Conservation (phyloP, 768 basidiomycete species). For the Leccinum olivaceopallidum region DNA sequence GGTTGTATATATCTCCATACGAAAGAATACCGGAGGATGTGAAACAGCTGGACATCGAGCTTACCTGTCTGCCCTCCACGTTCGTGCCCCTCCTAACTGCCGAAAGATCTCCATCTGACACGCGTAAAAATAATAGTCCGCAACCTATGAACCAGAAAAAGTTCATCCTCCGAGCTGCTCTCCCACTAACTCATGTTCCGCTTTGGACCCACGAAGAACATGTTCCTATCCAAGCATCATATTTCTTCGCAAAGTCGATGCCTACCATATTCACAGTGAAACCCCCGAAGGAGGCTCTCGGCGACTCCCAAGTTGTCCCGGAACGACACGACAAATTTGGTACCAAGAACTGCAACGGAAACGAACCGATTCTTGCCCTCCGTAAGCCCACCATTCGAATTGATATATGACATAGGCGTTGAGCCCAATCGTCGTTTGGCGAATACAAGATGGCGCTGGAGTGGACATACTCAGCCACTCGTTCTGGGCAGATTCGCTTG, state of each 20-base stretch:
- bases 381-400: constrained; percentile 43
- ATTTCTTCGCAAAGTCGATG: constrained; percentile 53
- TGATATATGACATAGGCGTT: background rate
- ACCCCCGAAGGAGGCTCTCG: constrained; percentile 47
- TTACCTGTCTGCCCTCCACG: constrained; percentile 30
- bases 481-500: constrained; percentile 67
- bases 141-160: constrained; percentile 3
- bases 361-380: constrained; percentile 60
- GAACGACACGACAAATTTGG: background rate
- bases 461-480: constrained; percentile 59
- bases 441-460: constrained; percentile 78
- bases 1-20: constrained; percentile 39
- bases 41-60: constrained; percentile 40
- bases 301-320: constrained; percentile 3
- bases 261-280: constrained; percentile 60
- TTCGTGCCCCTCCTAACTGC: background rate
- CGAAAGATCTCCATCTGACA: background rate
- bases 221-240: constrained; percentile 52
- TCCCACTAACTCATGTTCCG: constrained; percentile 35
- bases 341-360: constrained; percentile 16
- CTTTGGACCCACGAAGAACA: constrained; percentile 40
- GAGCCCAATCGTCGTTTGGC: constrained; percentile 1
- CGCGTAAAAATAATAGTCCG: background rate
- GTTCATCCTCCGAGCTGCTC: too few relatives aligned
- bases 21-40: constrained; percentile 34